Conservation (phyloP, 116 monocot species). For the Trichopus zeylanicus region DNA sequence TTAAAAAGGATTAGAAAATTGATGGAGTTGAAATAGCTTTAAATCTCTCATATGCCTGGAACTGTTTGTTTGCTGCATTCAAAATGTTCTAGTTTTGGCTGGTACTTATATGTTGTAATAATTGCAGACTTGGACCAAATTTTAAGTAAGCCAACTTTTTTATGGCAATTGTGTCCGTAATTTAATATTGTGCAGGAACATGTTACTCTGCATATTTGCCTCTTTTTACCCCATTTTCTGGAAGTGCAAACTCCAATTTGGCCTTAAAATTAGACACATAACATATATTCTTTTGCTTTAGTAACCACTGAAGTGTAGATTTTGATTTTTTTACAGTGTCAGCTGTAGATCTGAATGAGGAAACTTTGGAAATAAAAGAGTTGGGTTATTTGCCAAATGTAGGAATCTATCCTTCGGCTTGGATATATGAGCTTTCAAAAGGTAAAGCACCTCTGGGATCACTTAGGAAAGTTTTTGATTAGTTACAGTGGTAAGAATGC, state of each 20-base stretch:
- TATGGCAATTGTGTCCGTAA: too few relatives aligned
- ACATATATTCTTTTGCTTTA: not conserved
- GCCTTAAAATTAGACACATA: not conserved
- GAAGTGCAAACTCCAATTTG: not conserved
- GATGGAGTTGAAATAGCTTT: too few relatives aligned
- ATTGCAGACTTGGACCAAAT: too few relatives aligned
- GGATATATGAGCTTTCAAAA: conserved; percentile 68
- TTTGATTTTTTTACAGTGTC: conserved; percentile 24
- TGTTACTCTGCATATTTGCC: not conserved
- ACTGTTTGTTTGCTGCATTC: not conserved
- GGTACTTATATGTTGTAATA: too few relatives aligned
- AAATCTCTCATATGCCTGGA: not conserved
- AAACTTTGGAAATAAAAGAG: conserved; percentile 12
- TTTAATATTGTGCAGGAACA: too few relatives aligned
- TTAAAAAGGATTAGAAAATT: too few relatives aligned
- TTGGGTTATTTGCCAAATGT: conserved; percentile 10
- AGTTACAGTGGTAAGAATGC: too few relatives aligned
- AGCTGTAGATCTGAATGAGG: conserved; percentile 17
- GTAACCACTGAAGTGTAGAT: not conserved
- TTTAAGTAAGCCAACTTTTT: too few relatives aligned
- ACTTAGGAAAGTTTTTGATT: too few relatives aligned
- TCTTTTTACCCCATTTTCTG: not conserved
- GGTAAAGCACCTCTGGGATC: conserved; percentile 31
- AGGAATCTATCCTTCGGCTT: conserved; percentile 48
- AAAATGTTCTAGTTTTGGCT: too few relatives aligned